Evolutionary conservation across 331 rosid genomes (phyloP).

Genomic region (Telfairia occidentalis): DNA sequence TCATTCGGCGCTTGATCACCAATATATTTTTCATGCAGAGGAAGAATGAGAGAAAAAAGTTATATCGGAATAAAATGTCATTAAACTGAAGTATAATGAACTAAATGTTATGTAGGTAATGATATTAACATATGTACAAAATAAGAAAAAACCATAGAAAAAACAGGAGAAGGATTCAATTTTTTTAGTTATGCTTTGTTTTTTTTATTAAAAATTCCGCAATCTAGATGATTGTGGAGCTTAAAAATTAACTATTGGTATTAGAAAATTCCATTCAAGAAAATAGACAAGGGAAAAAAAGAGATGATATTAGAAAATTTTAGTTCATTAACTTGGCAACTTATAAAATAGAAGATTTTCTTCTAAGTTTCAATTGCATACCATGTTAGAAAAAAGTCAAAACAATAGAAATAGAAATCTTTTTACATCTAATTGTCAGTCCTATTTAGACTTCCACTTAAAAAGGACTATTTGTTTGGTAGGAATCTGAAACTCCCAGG

Average conservation of each 20-base stretch:
- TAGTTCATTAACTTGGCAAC: neutral
- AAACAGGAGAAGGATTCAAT: conserved; percentile 3
- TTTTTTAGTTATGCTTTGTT: too few species aligned
- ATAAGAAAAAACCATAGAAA: neutral
- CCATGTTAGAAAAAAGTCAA: conserved; percentile 12
- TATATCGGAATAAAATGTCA: too few species aligned
- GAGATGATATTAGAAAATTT: neutral
- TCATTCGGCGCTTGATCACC: too few species aligned
- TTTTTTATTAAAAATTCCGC: neutral
- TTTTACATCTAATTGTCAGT: conserved; percentile 39
- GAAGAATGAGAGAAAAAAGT: too few species aligned
- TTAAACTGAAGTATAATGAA: too few species aligned
- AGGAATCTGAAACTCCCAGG: too few species aligned
- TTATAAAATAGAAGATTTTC: neutral
- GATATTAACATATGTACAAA: conserved; percentile 13
- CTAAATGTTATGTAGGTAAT: too few species aligned
- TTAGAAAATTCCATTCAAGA: too few species aligned
- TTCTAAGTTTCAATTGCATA: neutral
- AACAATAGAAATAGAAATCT: conserved; percentile 8
- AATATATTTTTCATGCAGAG: too few species aligned
- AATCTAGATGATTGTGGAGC: conserved; percentile 17
- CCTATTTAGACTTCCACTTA: conserved; percentile 26
- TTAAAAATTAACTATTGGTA: too few species aligned
- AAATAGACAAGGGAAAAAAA: neutral
- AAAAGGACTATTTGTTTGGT: too few species aligned